Percentiles rank a stretch among this genome's conserved stretches.
Evolutionary conservation across 2,329 filamentous ascomycete genomes (phyloP).

Genomic region (Fusarium aywerte): DNA sequence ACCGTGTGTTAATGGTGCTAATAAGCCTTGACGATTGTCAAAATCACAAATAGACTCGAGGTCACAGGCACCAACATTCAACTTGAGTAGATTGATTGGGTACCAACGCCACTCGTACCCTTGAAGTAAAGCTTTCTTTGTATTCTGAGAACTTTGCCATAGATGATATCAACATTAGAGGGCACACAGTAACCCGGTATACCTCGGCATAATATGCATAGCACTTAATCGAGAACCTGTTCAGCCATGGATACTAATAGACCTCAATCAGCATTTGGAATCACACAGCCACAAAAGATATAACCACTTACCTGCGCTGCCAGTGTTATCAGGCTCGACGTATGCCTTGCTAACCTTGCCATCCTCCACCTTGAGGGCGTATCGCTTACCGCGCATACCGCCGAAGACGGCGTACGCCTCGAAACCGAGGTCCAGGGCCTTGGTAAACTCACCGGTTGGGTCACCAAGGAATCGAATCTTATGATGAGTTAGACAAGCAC

Average conservation of each 20-base stretch:
- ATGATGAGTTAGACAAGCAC: slow-evolving; percentile 1
- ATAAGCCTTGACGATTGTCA: not conserved
- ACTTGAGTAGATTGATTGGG: not conserved
- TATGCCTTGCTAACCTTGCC: slow-evolving; percentile 85
- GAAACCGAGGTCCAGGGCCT: slow-evolving; percentile 84
- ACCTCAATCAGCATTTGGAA: not conserved
- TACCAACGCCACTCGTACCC: not conserved
- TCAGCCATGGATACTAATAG: slow-evolving; percentile 42
- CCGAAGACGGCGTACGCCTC: slow-evolving; percentile 82
- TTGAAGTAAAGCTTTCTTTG: not conserved
- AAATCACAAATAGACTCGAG: not conserved
- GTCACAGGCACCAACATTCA: not conserved
- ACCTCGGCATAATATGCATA: not conserved
- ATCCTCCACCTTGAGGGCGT: slow-evolving; percentile 83
- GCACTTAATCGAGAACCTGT: slow-evolving; percentile 34
- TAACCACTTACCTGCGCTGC: slow-evolving; percentile 72
- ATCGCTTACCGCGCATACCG: slow-evolving; percentile 84
- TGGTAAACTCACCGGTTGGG: slow-evolving; percentile 81
- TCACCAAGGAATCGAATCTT: slow-evolving; percentile 92
- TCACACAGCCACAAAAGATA: not conserved
- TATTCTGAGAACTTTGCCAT: not conserved
- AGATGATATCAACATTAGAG: not conserved
- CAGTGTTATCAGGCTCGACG: slow-evolving; percentile 90
- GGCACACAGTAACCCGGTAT: not conserved
- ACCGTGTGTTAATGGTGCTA: not conserved